Evolutionary conservation across 225 moss, liverwort and hornwort species (phyloP).

Genomic region (Asterella californica): DNA sequence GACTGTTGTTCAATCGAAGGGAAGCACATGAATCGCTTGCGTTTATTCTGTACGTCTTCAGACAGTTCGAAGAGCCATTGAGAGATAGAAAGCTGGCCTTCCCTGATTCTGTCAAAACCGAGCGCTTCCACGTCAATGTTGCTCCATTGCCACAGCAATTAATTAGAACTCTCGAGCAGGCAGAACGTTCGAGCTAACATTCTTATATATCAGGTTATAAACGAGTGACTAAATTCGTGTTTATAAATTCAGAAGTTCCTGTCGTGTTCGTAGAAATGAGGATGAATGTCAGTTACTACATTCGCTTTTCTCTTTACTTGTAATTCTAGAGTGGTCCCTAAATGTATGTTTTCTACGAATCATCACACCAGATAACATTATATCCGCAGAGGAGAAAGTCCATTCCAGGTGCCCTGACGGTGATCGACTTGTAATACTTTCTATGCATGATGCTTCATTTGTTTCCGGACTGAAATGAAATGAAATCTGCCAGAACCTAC

Average conservation of each 20-base stretch:
- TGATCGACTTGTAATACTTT: background rate
- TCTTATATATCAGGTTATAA: background rate
- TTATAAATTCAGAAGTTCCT: background rate
- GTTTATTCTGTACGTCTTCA: background rate
- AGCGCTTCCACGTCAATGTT: background rate
- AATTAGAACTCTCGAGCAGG: background rate
- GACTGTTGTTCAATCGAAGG: background rate
- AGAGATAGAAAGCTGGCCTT: background rate
- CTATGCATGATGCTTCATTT: background rate
- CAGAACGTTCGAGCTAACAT: background rate
- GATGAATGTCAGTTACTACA: too few relatives aligned
- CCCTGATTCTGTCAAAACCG: background rate
- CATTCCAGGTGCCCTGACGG: background rate
- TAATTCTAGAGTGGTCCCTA: too few relatives aligned
- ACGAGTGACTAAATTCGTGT: background rate
- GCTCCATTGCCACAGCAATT: background rate
- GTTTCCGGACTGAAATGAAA: background rate
- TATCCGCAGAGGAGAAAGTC: background rate
- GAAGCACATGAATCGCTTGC: constrained; percentile 16
- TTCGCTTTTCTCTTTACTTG: too few relatives aligned
- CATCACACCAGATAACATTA: background rate
- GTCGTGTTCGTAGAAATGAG: too few relatives aligned
- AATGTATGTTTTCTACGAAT: background rate
- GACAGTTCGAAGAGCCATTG: constrained; percentile 19
- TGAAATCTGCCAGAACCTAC: background rate